Evolutionary conservation across 805 yeast species (phyloP).

Genomic region (Starmera dryadoides): DNA sequence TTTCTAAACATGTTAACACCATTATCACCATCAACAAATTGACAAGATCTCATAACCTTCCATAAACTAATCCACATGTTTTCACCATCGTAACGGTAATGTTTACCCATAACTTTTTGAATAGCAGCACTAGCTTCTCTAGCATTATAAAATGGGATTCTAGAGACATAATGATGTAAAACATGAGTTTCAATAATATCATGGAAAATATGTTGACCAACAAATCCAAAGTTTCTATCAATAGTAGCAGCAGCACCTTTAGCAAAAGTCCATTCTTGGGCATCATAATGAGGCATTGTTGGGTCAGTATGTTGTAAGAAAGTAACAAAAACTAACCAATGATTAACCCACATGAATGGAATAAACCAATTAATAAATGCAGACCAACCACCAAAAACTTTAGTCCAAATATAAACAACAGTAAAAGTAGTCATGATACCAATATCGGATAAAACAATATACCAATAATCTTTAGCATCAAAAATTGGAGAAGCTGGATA

Average conservation of each 20-base stretch:
- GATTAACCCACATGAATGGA: conserved; percentile 55
- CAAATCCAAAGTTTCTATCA: conserved; percentile 53
- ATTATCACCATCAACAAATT: conserved; percentile 60
- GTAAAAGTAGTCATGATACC: conserved; percentile 40
- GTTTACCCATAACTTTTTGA: conserved; percentile 44
- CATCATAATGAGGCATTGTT: conserved; percentile 51
- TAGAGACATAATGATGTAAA: conserved; percentile 46
- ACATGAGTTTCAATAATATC: conserved; percentile 55
- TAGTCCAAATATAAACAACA: conserved; percentile 45
- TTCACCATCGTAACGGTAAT: conserved; percentile 42
- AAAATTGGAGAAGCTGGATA: conserved; percentile 49
- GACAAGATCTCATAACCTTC: conserved; percentile 57
- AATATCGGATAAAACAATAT: conserved; percentile 44
- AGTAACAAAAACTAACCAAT: conserved; percentile 60
- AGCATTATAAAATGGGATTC: conserved; percentile 51
- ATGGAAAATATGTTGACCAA: conserved; percentile 50
- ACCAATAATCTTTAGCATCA: conserved; percentile 49
- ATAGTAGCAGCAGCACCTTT: conserved; percentile 63
- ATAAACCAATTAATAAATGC: conserved; percentile 48
- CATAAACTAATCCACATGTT: conserved; percentile 53
- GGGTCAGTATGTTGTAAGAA: conserved; percentile 59
- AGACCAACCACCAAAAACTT: conserved; percentile 39
- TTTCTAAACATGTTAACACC: conserved; percentile 67
- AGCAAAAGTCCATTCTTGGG: conserved; percentile 53
- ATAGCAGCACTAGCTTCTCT: conserved; percentile 47